These are phyloP conservation scores for Diplodia scrobiculata DNA, from an alignment of 2,329 filamentous ascomycete genomes.

Conservation along the genomic window DNA sequence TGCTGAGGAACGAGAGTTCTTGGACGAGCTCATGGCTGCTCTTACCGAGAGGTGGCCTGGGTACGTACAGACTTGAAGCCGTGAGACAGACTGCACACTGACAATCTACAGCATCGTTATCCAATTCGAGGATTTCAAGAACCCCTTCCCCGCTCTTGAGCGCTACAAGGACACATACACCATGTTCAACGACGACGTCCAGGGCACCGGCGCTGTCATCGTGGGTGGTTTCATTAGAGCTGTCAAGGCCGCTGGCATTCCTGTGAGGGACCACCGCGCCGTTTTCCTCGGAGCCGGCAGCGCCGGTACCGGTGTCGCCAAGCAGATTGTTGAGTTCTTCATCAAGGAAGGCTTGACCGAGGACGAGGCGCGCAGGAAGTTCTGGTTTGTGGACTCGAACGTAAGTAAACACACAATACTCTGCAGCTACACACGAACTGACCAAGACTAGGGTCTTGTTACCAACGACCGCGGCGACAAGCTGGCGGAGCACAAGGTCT, in stretches of 20 bases:
- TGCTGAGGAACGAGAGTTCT: slow-evolving; percentile 81
- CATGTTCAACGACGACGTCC: slow-evolving; percentile 98
- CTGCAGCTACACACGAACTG: not conserved
- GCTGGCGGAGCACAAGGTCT: slow-evolving; percentile 82
- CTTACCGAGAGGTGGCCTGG: slow-evolving; percentile 74
- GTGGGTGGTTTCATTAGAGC: slow-evolving; percentile 75
- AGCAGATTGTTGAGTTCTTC: slow-evolving; percentile 97
- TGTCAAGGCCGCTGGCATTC: slow-evolving; percentile 82
- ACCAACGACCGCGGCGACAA: slow-evolving; percentile 90
- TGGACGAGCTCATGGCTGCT: slow-evolving; percentile 97
- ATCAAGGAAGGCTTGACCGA: slow-evolving; percentile 87
- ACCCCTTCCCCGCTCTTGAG: slow-evolving; percentile 90
- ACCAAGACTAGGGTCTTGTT: slow-evolving; percentile 66
- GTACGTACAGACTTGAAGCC: slow-evolving; percentile 46
- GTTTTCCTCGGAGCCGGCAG: slow-evolving; percentile 96
- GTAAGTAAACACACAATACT: slow-evolving; percentile 26
- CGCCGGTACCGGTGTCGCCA: slow-evolving; percentile 94
- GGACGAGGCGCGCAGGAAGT: slow-evolving; percentile 82
- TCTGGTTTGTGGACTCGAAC: slow-evolving; percentile 97
- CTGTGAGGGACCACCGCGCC: slow-evolving; percentile 84
- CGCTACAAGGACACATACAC: slow-evolving; percentile 86
- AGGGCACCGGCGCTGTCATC: slow-evolving; percentile 94
- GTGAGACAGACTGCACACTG: slow-evolving; percentile 35
- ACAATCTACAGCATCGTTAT: slow-evolving; percentile 64
- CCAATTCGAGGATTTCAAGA: slow-evolving; percentile 98